Percentiles rank a stretch among this genome's conserved stretches.
phyloP scores from a whole-genome alignment of 2,329 filamentous ascomycete species.

The Cryphonectria carpinicola region DNA sequence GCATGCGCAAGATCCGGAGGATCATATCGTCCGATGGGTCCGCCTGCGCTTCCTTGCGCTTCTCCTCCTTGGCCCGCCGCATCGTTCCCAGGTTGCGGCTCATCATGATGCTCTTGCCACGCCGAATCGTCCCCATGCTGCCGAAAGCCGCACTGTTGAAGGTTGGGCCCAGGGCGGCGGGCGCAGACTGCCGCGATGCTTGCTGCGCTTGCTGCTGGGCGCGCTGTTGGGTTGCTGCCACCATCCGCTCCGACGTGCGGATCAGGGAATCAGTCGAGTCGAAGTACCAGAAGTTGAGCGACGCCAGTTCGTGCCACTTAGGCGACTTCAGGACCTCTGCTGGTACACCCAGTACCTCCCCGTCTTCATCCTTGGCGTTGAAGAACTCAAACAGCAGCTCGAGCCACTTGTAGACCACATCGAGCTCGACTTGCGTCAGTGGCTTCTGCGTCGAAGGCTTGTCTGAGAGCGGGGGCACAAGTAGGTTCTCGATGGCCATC shows the following conservation, averaged over 20 bases:
- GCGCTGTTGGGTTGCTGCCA: slow-evolving; percentile 78
- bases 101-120: slow-evolving; percentile 86
- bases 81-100: slow-evolving; percentile 94
- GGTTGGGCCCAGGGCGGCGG: slow-evolving; percentile 48
- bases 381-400: slow-evolving; percentile 92
- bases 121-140: slow-evolving; percentile 69
- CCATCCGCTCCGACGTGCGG: slow-evolving; percentile 95
- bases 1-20: slow-evolving; percentile 89
- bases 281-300: slow-evolving; percentile 98
- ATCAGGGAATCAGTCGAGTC: slow-evolving; percentile 89
- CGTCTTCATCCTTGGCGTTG: slow-evolving; percentile 82
- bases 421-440: slow-evolving; percentile 83
- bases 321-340: slow-evolving; percentile 91
- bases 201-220: slow-evolving; percentile 69
- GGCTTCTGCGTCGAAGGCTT: slow-evolving; percentile 87
- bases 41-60: slow-evolving; percentile 91
- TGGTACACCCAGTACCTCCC: slow-evolving; percentile 85
- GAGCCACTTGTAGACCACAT: slow-evolving; percentile 95
- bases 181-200: slow-evolving; percentile 36
- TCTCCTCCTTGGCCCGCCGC: slow-evolving; percentile 94
- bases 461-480: slow-evolving; percentile 93
- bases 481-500: slow-evolving; percentile 83
- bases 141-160: slow-evolving; percentile 59
- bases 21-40: slow-evolving; percentile 99
- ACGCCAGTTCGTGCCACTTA: slow-evolving; percentile 97